Evolutionary conservation across 2,329 filamentous ascomycete genomes (phyloP).

Genomic region (Periconia sp.): DNA sequence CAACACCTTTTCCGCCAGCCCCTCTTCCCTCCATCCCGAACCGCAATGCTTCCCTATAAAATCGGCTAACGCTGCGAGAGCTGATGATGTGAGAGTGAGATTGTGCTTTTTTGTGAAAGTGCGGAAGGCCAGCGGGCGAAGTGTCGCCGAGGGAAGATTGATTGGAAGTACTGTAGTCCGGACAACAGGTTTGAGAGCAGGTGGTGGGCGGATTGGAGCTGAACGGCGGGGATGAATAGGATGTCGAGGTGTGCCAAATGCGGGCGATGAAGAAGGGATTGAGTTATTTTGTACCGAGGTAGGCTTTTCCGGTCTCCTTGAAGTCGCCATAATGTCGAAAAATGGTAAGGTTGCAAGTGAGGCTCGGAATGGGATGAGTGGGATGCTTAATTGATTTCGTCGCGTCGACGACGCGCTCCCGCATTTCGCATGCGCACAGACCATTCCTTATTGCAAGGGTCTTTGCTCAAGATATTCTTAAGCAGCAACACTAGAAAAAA

Average conservation of each 20-base stretch:
- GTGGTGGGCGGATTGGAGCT: conserved; percentile 47
- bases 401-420: conserved; percentile 25
- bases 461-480: too few relatives aligned
- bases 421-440: conserved; percentile 16
- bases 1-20: conserved; percentile 85
- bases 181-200: conserved; percentile 53
- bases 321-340: conserved; percentile 26
- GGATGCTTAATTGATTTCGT: conserved; percentile 10
- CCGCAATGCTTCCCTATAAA: conserved; percentile 95
- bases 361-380: neutral
- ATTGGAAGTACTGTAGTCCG: conserved; percentile 77
- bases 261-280: conserved; percentile 85
- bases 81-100: conserved; percentile 84
- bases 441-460: too few relatives aligned
- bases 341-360: conserved; percentile 5
- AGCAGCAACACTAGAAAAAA: too few relatives aligned
- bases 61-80: conserved; percentile 78
- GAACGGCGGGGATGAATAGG: conserved; percentile 63
- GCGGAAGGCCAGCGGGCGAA: conserved; percentile 88
- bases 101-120: conserved; percentile 98
- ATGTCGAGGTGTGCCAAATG: conserved; percentile 83
- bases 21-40: conserved; percentile 94
- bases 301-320: conserved; percentile 34
- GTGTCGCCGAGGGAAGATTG: conserved; percentile 79
- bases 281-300: conserved; percentile 50